These are phyloP conservation scores for Psophocarpus tetragonolobus DNA, from an alignment of 306 rosid species.

Conservation along the genomic window DNA sequence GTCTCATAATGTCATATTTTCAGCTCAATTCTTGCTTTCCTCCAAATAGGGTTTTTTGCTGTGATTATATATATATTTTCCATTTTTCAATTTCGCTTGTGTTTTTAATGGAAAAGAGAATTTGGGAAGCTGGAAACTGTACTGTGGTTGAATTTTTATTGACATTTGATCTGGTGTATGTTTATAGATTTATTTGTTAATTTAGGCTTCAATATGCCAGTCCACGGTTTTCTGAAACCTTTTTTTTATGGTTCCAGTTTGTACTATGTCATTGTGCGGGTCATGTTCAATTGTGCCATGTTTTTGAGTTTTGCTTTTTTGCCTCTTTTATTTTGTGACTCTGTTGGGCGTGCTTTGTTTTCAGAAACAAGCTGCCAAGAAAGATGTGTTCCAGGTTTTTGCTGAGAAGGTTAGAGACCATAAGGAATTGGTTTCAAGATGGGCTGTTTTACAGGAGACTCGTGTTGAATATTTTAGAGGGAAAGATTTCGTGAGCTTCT, in stretches of 20 bases:
- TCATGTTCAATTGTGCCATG: neutral
- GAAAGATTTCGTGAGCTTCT: constrained; percentile 80
- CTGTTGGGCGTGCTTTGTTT: constrained; percentile 17
- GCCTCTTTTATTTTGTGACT: constrained; percentile 8
- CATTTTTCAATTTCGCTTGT: neutral
- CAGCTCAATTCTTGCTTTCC: constrained; percentile 1
- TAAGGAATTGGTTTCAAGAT: constrained; percentile 84
- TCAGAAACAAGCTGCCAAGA: constrained; percentile 81
- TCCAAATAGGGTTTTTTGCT: neutral
- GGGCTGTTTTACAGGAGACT: constrained; percentile 98
- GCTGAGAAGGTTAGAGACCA: constrained; percentile 97
- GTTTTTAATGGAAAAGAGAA: neutral
- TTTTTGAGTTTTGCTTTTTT: neutral
- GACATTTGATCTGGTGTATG: constrained; percentile 10
- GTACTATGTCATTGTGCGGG: constrained; percentile 9
- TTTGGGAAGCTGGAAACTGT: neutral
- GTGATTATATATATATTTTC: neutral
- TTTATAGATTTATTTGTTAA: neutral
- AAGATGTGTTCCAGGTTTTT: constrained; percentile 85
- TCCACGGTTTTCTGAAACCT: neutral
- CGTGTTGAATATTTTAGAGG: constrained; percentile 96
- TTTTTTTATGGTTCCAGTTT: neutral
- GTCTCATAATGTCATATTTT: neutral
- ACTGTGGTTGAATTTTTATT: neutral
- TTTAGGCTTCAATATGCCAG: neutral